These are phyloP conservation scores for Hanseniaspora sp. DNA, from an alignment of 1,139 yeast species.

Conservation along the genomic window DNA sequence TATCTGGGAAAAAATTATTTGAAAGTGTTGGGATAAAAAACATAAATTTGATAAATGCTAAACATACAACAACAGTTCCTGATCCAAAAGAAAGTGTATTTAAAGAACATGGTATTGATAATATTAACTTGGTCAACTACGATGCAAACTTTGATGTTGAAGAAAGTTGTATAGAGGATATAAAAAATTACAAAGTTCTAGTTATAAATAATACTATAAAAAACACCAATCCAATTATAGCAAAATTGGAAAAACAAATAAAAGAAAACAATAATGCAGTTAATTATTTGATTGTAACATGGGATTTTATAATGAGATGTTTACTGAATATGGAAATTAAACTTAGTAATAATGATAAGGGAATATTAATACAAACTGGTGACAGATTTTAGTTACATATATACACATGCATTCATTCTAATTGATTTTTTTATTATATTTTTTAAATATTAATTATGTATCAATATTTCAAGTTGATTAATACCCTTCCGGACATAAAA, in stretches of 20 bases:
- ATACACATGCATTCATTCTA: too few relatives aligned
- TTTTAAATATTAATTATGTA: too few relatives aligned
- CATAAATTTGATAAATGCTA: conserved; percentile 17
- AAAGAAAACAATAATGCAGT: background rate
- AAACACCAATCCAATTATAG: background rate
- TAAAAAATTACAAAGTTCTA: background rate
- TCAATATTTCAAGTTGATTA: too few relatives aligned
- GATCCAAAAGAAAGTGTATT: conserved; percentile 6
- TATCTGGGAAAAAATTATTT: conserved; percentile 24
- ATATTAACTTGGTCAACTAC: conserved; percentile 9
- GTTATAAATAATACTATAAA: conserved; percentile 13
- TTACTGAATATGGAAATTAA: conserved; percentile 1
- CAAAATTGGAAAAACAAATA: background rate
- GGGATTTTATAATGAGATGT: conserved; percentile 8
- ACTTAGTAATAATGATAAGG: background rate
- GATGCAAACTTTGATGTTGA: background rate
- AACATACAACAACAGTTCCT: conserved; percentile 14
- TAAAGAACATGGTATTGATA: conserved; percentile 13
- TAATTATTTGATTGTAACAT: background rate
- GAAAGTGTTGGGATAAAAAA: conserved; percentile 35
- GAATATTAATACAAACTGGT: background rate
- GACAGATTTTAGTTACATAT: background rate
- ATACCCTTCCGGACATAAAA: too few relatives aligned
- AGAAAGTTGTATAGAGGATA: background rate
- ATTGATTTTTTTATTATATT: too few relatives aligned